phyloP scores from a whole-genome alignment of 805 yeast species.

The Starmera dryadoides region DNA sequence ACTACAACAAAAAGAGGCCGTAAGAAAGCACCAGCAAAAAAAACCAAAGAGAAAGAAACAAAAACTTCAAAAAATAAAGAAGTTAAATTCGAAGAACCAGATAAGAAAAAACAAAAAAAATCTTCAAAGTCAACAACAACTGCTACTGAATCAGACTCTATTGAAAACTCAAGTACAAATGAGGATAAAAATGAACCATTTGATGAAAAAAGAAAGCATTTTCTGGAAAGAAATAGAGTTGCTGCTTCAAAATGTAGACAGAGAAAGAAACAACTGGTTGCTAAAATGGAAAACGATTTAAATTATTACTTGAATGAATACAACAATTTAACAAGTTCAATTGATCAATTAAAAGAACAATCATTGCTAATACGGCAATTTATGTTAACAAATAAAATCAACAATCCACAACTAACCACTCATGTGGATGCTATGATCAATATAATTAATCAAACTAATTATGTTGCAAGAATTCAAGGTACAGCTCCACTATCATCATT shows the following conservation, averaged over 20 bases:
- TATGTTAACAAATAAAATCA: slow-evolving; percentile 29
- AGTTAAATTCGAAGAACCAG: slow-evolving; percentile 1
- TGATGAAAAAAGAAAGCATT: slow-evolving; percentile 72
- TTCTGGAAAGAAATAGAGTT: slow-evolving; percentile 82
- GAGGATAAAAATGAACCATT: slow-evolving; percentile 30
- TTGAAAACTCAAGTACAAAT: neutral
- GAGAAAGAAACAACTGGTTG: slow-evolving; percentile 83
- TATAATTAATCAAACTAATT: slow-evolving; percentile 16
- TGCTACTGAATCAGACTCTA: slow-evolving; percentile 2
- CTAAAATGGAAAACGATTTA: slow-evolving; percentile 75
- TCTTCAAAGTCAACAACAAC: neutral
- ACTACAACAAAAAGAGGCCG: neutral
- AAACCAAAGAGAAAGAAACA: neutral
- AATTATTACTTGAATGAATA: slow-evolving; percentile 65
- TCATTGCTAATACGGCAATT: slow-evolving; percentile 42
- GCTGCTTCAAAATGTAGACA: slow-evolving; percentile 96
- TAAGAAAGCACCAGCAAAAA: neutral
- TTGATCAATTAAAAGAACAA: slow-evolving; percentile 52
- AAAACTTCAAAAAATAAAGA: neutral
- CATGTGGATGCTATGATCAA: slow-evolving; percentile 19
- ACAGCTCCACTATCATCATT: slow-evolving; percentile 18
- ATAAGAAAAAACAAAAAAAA: slow-evolving; percentile 1
- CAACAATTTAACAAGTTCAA: slow-evolving; percentile 53
- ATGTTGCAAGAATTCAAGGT: slow-evolving; percentile 19
- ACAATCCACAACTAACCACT: slow-evolving; percentile 38